Evolutionary conservation across 768 basidiomycete genomes (phyloP).

Genomic region (Jaapia argillacea): DNA sequence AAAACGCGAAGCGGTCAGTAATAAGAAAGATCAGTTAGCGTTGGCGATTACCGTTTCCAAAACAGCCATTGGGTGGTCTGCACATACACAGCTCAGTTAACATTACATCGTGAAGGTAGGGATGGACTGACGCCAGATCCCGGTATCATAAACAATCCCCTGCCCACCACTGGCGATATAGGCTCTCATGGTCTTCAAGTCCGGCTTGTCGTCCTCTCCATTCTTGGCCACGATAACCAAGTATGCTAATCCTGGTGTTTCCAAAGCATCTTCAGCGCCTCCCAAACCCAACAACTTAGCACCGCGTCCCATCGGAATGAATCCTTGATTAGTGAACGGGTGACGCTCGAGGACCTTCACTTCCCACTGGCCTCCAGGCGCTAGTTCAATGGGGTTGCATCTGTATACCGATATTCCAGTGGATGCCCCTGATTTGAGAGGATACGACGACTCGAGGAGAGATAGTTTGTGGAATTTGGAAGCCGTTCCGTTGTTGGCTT

Average conservation of each 20-base stretch:
- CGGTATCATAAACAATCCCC: slow-evolving; percentile 77
- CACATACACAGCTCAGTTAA: not conserved
- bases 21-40: not conserved
- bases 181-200: slow-evolving; percentile 63
- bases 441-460: slow-evolving; percentile 58
- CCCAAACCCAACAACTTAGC: slow-evolving; percentile 11
- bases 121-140: slow-evolving; percentile 77
- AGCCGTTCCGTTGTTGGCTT: slow-evolving; percentile 86
- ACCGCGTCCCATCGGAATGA: slow-evolving; percentile 83
- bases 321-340: slow-evolving; percentile 82
- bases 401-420: slow-evolving; percentile 78
- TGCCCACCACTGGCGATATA: slow-evolving; percentile 77
- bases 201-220: slow-evolving; percentile 66
- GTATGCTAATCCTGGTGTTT: slow-evolving; percentile 45
- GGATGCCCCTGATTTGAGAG: slow-evolving; percentile 41
- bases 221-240: slow-evolving; percentile 84
- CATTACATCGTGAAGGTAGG: not conserved
- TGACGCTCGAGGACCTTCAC: slow-evolving; percentile 84
- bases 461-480: slow-evolving; percentile 89
- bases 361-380: slow-evolving; percentile 37
- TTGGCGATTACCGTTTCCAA: slow-evolving; percentile 43
- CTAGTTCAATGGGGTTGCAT: slow-evolving; percentile 49
- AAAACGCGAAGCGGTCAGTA: slow-evolving; percentile 12
- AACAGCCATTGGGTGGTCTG: slow-evolving; percentile 91
- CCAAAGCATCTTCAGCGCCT: slow-evolving; percentile 32